phyloP scores from a whole-genome alignment of 768 basidiomycete genomes.

The Psilocybe cubensis region DNA sequence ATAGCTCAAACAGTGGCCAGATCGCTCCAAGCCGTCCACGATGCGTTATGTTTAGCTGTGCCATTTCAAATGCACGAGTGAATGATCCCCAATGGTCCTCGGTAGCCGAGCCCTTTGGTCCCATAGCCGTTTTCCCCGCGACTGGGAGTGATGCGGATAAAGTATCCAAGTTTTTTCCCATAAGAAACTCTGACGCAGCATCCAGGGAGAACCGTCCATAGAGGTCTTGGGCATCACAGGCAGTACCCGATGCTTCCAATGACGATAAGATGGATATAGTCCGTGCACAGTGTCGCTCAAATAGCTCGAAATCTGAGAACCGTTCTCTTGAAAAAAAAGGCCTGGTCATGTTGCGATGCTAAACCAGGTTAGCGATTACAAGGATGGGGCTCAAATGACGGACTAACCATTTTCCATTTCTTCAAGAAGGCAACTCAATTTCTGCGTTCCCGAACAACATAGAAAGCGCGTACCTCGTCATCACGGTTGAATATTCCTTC shows the following conservation, averaged over 20 bases:
- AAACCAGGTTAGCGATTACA: constrained; percentile 4
- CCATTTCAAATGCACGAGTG: constrained; percentile 58
- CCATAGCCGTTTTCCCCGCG: constrained; percentile 46
- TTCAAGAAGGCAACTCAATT: constrained; percentile 16
- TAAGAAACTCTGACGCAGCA: constrained; percentile 73
- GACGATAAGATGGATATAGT: constrained; percentile 53
- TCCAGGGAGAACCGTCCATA: constrained; percentile 72
- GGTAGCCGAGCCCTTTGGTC: constrained; percentile 64
- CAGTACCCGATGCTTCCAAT: constrained; percentile 36
- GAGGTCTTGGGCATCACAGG: constrained; percentile 71
- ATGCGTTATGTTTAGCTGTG: constrained; percentile 53
- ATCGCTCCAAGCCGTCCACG: constrained; percentile 56
- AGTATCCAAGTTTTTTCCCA: constrained; percentile 67
- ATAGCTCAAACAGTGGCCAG: constrained; percentile 67
- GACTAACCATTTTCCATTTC: constrained; percentile 67
- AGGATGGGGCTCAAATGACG: constrained; percentile 15
- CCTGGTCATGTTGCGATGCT: constrained; percentile 70
- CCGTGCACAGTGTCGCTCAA: constrained; percentile 56
- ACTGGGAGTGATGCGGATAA: constrained; percentile 56
- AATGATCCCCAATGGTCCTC: constrained; percentile 67
- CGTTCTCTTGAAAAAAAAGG: constrained; percentile 80
- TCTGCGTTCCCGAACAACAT: background rate
- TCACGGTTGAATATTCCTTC: constrained; percentile 80
- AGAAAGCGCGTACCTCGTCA: constrained; percentile 52
- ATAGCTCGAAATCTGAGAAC: constrained; percentile 68